Evolutionary conservation across 2,329 filamentous ascomycete species (phyloP).

Genomic region (Diaporthe caulivora): DNA sequence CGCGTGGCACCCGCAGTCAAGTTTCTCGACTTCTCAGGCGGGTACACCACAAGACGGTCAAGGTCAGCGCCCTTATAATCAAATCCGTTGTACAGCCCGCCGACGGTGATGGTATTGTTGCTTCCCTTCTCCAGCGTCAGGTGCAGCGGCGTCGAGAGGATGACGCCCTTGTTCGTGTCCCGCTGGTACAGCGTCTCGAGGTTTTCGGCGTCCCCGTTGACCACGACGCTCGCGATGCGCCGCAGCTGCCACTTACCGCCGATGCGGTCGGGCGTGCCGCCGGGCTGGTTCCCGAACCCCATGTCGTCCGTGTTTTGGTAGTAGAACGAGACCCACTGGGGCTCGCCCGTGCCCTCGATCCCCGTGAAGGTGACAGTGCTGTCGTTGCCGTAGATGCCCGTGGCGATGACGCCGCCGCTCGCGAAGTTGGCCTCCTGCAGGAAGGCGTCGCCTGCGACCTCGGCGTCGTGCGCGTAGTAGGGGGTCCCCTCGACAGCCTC

Average conservation of each 20-base stretch:
- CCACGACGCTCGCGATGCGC: constrained; percentile 70
- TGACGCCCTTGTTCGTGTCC: constrained; percentile 68
- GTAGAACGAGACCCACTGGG: constrained; percentile 70
- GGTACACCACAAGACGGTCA: constrained; percentile 71
- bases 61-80: constrained; percentile 70
- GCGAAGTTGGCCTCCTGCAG: constrained; percentile 69
- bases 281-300: constrained; percentile 69
- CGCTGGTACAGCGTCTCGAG: constrained; percentile 65
- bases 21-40: constrained; percentile 56
- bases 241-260: constrained; percentile 70
- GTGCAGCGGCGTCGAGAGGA: constrained; percentile 68
- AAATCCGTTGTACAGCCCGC: constrained; percentile 67
- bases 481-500: constrained; percentile 59
- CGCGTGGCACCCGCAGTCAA: background rate
- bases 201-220: constrained; percentile 60
- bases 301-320: constrained; percentile 72
- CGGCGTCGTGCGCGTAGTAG: constrained; percentile 60
- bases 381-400: constrained; percentile 67
- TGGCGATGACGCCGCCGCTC: constrained; percentile 59
- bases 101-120: constrained; percentile 67
- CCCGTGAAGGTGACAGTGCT: constrained; percentile 64
- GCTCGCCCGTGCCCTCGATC: constrained; percentile 61
- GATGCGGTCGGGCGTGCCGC: constrained; percentile 70
- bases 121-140: constrained; percentile 64
- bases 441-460: constrained; percentile 60